These are phyloP conservation scores for Przewalskia tangutica DNA, from an alignment of 257 asterid species.

Conservation along the genomic window DNA sequence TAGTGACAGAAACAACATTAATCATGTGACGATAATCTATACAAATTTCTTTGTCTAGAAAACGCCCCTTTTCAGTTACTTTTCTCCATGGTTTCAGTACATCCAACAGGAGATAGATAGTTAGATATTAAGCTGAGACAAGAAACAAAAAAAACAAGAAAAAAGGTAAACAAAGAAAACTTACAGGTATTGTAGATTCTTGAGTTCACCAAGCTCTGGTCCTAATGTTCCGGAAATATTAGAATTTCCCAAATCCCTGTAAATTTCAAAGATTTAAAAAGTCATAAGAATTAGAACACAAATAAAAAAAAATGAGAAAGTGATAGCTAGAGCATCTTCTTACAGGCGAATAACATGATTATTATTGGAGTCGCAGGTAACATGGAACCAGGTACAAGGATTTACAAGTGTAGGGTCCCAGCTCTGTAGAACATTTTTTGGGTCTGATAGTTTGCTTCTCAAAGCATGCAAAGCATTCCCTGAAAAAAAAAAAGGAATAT, in stretches of 20 bases:
- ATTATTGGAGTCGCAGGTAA: constrained; percentile 58
- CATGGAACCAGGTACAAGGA: constrained; percentile 96
- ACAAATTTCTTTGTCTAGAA: background rate
- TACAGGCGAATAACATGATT: constrained; percentile 81
- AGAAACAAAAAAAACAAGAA: background rate
- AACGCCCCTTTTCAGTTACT: background rate
- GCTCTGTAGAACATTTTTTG: constrained; percentile 70
- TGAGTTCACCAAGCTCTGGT: constrained; percentile 77
- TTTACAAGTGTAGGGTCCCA: constrained; percentile 98
- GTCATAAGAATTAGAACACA: background rate
- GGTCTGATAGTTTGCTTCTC: constrained; percentile 67
- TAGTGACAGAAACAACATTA: background rate
- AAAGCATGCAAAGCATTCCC: constrained; percentile 79
- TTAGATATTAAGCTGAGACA: background rate
- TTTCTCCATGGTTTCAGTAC: background rate
- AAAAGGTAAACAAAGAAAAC: constrained; percentile 10
- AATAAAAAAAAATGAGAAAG: background rate
- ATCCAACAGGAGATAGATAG: constrained; percentile 8
- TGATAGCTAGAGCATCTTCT: constrained; percentile 22
- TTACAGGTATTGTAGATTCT: constrained; percentile 78
- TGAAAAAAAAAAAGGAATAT: constrained; percentile 10
- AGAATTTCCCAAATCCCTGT: constrained; percentile 90
- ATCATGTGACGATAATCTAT: constrained; percentile 5
- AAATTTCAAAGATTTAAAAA: background rate
- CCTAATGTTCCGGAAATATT: constrained; percentile 80